phyloP scores from a whole-genome alignment of 257 asterid genomes.

The Phtheirospermum japonicum region DNA sequence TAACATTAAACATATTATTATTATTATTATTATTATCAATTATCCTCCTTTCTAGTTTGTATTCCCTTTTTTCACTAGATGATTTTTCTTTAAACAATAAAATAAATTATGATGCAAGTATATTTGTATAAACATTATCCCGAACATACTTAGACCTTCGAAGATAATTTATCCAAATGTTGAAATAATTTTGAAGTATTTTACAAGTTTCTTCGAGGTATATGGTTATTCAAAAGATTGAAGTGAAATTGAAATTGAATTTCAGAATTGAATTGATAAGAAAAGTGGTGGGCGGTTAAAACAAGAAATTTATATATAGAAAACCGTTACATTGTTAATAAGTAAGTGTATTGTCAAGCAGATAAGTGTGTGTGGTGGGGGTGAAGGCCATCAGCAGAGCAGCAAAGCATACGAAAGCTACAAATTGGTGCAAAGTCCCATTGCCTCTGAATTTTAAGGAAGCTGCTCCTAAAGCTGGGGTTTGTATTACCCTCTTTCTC shows the following conservation, averaged over 20 bases:
- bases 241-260: background rate
- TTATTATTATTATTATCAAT: too few species aligned
- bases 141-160: too few species aligned
- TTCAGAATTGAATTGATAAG: background rate
- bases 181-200: too few species aligned
- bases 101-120: too few species aligned
- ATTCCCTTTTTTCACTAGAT: too few species aligned
- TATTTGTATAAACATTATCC: too few species aligned
- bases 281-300: conserved; percentile 4
- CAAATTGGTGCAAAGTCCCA: conserved; percentile 51
- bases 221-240: background rate
- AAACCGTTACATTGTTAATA: conserved; percentile 44
- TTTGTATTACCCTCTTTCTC: conserved; percentile 10
- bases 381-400: conserved; percentile 13
- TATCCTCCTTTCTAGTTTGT: too few species aligned
- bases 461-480: conserved; percentile 30
- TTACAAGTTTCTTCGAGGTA: too few species aligned
- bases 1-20: too few species aligned
- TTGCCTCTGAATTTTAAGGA: conserved; percentile 40
- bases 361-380: conserved; percentile 38
- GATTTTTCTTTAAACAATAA: too few species aligned
- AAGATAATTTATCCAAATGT: too few species aligned
- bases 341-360: conserved; percentile 40
- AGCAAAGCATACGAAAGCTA: conserved; percentile 44
- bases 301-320: conserved; percentile 29